Conservation (phyloP, 768 basidiomycete genomes). For the Lactifluus echinatus region DNA sequence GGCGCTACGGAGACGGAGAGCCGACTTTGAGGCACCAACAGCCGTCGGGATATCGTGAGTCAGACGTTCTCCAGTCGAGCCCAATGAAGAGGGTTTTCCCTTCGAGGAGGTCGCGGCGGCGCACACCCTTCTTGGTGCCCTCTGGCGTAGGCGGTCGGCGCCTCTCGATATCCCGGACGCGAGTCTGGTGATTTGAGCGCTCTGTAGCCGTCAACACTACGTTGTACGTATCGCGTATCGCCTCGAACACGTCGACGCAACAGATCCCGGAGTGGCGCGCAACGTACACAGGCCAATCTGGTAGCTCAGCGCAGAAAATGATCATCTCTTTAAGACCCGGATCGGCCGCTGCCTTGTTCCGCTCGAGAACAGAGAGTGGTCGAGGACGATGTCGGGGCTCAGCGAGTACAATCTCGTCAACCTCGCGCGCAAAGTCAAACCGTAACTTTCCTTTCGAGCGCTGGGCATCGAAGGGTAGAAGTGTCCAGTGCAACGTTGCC, state of each 20-base stretch:
- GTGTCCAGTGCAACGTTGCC: constrained; percentile 40
- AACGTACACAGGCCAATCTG: constrained; percentile 36
- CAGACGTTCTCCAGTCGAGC: constrained; percentile 24
- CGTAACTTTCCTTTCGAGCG: constrained; percentile 32
- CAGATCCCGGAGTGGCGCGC: constrained; percentile 37
- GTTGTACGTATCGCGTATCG: constrained; percentile 44
- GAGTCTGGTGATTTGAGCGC: constrained; percentile 23
- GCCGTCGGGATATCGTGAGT: constrained; percentile 14
- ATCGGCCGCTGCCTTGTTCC: constrained; percentile 37
- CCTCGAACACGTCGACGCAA: constrained; percentile 51
- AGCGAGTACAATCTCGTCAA: constrained; percentile 27
- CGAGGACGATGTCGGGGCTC: constrained; percentile 23
- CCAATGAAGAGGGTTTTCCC: constrained; percentile 48
- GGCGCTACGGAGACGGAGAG: not conserved
- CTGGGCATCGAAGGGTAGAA: constrained; percentile 34
- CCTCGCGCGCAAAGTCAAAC: constrained; percentile 37
- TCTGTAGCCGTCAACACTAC: constrained; percentile 40
- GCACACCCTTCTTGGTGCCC: constrained; percentile 35
- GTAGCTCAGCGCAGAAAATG: constrained; percentile 36
- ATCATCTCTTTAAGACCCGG: constrained; percentile 40
- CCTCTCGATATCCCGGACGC: constrained; percentile 28
- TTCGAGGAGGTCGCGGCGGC: constrained; percentile 46
- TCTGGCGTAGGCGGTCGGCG: constrained; percentile 31
- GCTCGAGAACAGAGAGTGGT: constrained; percentile 31
- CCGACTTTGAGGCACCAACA: constrained; percentile 20